phyloP scores from a whole-genome alignment of 2,329 filamentous ascomycete genomes.

The Penicillium expansum region DNA sequence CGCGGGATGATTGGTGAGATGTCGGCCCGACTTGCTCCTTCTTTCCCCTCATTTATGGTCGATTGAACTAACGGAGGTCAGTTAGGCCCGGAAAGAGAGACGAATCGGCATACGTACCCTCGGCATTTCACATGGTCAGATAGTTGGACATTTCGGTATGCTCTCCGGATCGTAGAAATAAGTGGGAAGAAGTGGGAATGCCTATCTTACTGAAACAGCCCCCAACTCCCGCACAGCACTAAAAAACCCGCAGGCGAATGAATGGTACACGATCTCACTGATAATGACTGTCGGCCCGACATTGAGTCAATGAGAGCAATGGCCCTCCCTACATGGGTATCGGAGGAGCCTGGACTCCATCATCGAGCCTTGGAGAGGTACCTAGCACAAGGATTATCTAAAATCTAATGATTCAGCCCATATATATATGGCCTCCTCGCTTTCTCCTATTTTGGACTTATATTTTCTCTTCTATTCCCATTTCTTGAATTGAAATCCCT shows the following conservation, averaged over 20 bases:
- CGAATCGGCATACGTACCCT: not conserved
- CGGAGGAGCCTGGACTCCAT: not conserved
- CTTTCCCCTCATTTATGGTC: not conserved
- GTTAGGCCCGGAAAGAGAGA: not conserved
- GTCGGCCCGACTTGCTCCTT: slow-evolving; percentile 3
- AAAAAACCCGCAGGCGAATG: not conserved
- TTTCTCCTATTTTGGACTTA: not conserved
- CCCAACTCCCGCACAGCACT: not conserved
- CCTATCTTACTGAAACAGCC: not conserved
- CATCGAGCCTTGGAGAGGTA: not conserved
- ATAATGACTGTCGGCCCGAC: slow-evolving; percentile 3
- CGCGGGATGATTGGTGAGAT: not conserved
- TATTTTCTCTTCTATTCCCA: not conserved
- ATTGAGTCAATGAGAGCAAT: slow-evolving; percentile 1
- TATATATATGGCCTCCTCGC: slow-evolving; percentile 1
- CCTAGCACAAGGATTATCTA: not conserved
- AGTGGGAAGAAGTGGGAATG: not conserved
- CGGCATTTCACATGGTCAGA: not conserved
- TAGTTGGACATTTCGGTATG: not conserved
- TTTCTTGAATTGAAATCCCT: not conserved
- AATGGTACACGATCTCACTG: not conserved
- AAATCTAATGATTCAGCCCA: not conserved
- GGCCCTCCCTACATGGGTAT: not conserved
- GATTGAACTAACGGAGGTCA: not conserved
- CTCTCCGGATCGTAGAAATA: not conserved